Base-by-base conservation (phyloP, 1,139 yeast genomes). In the Blastobotrys aristatus region DNA sequence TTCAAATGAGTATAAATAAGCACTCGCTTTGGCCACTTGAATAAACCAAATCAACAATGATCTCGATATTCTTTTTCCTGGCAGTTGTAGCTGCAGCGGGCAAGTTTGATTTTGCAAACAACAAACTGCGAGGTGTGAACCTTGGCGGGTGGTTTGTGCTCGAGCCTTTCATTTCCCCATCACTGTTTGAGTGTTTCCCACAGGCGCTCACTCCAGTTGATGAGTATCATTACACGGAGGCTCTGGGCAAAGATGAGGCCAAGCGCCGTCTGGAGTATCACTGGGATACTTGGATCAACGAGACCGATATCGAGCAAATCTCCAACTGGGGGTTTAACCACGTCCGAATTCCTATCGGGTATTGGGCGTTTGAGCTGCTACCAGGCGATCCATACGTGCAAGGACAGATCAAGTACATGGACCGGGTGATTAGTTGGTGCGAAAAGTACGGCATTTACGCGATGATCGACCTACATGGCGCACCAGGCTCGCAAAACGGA, bases 401-500 rank as follows among this genome's bases (percentile, higher is more conserved):
- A 62, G 97, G 97, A 22, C 96, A 89, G 68, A 79, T 74, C 47
- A 62, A 67, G 16, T 87, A 84, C 64, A 70, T 90, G 52, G 89
- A 85, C 58, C 70, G 73, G 57, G 96, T 96, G 10, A 70, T 90
- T 45, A 74, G 67, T 21, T 90, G 97, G 97, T 80, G 86, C 43
- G 68, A 77, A 48, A 69, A 73, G 18, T 60, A 80, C 57, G 76
- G 75, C 43, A 65, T 90, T 57, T 80, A 84, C 63, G 95, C 79
- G 21, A 87, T 96, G 96, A 75, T 90, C 47, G 98, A 90, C 66
- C 71, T 90, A 58, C 98, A 90, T 64, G 97, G 97, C 50, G 94
- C 88, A 24, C 94, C 97, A 40, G 97, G 97, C 14, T 85, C 96
- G 20, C 97, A 90, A 68, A 90, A 90, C 63, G 97, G 97, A 18